Conservation (phyloP, 768 basidiomycete genomes). For the Mycena vulgaris region DNA sequence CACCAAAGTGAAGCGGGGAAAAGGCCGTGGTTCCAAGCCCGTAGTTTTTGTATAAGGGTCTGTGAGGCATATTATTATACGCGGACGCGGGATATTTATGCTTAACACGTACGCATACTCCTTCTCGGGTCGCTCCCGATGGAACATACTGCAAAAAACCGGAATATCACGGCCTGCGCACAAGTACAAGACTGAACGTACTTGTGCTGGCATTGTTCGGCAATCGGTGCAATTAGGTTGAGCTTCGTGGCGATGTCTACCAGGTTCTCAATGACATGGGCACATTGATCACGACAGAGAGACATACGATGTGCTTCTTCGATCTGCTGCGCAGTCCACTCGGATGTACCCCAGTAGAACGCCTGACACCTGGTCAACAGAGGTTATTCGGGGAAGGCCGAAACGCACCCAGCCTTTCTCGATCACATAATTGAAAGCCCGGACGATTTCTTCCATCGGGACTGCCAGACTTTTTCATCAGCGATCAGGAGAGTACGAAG, state of each 20-base stretch:
- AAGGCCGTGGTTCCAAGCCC: slow-evolving; percentile 80
- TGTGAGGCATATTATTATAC: slow-evolving; percentile 42
- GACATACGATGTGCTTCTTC: slow-evolving; percentile 76
- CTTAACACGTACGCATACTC: slow-evolving; percentile 71
- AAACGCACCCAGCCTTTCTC: slow-evolving; percentile 83
- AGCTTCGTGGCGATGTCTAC: slow-evolving; percentile 56
- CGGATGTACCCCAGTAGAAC: slow-evolving; percentile 83
- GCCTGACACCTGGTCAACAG: too few species aligned
- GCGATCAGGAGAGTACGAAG: too few species aligned
- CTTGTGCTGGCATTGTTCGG: slow-evolving; percentile 85
- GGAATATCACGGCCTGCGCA: too few species aligned
- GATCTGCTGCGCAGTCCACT: slow-evolving; percentile 82
- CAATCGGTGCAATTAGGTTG: slow-evolving; percentile 77
- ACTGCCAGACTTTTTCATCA: slow-evolving; percentile 56
- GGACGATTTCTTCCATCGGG: slow-evolving; percentile 84
- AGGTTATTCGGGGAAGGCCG: too few species aligned
- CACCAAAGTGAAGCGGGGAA: slow-evolving; percentile 79
- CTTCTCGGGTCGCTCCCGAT: slow-evolving; percentile 86
- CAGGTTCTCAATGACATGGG: too few species aligned
- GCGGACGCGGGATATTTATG: not conserved
- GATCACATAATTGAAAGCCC: slow-evolving; percentile 86
- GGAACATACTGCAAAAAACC: slow-evolving; percentile 79
- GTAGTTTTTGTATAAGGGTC: slow-evolving; percentile 80
- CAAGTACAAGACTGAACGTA: too few species aligned
- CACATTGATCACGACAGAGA: too few species aligned